Conservation (phyloP, 441 rosid genomes). For the Mallotus japonicus region DNA sequence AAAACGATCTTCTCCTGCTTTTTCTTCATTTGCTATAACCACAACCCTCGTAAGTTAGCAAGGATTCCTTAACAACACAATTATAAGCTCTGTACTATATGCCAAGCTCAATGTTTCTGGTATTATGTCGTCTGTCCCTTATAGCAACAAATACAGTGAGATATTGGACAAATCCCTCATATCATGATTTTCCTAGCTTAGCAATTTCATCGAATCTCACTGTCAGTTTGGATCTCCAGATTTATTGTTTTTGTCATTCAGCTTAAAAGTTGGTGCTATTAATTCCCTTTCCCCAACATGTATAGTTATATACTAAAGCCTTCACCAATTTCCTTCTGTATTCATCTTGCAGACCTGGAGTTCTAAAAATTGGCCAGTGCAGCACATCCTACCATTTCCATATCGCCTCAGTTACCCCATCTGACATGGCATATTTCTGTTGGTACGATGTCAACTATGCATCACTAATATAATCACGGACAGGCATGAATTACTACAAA, state of each 20-base stretch:
- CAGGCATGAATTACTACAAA: background rate
- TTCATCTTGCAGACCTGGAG: slow-evolving; percentile 2
- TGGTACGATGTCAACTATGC: no score
- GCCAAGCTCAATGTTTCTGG: background rate
- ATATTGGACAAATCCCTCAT: background rate
- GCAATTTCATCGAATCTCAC: background rate
- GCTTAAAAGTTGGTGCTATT: background rate
- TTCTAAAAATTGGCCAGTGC: background rate
- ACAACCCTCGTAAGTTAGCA: background rate
- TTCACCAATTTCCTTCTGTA: background rate
- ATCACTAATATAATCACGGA: no score
- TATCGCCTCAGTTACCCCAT: no score
- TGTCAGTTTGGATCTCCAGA: background rate
- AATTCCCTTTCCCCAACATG: no score
- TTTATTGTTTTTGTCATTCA: background rate
- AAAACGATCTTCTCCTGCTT: background rate
- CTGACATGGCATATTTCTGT: no score
- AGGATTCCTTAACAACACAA: background rate
- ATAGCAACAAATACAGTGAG: background rate
- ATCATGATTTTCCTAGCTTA: slow-evolving; percentile 1
- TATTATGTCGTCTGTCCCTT: background rate
- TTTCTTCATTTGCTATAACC: background rate
- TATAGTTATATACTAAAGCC: background rate
- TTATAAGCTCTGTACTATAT: background rate
- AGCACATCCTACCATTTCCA: no score